A percentile compares a stretch with the other conserved stretches of the same genome.
Evolutionary conservation across 257 asterid species (phyloP).

Genomic region (Apocynum venetum): DNA sequence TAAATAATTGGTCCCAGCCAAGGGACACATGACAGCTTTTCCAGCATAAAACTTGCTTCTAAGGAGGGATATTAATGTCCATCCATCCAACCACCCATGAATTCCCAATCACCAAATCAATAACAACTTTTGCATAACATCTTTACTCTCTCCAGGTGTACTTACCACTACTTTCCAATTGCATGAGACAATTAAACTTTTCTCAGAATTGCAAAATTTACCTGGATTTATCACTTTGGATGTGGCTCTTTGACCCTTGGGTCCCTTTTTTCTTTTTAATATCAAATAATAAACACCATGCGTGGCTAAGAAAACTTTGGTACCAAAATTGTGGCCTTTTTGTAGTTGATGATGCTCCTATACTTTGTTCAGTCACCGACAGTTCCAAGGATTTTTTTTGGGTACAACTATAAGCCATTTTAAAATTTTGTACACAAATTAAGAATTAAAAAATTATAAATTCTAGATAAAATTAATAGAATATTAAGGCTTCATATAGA

Average conservation of each 20-base stretch:
- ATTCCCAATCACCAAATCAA: constrained; percentile 34
- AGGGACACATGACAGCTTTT: constrained; percentile 24
- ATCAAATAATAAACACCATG: background rate
- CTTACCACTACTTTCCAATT: constrained; percentile 8
- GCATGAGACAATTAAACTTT: constrained; percentile 26
- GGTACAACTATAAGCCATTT: background rate
- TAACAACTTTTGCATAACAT: constrained; percentile 8
- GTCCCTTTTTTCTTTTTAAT: background rate
- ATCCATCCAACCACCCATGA: constrained; percentile 31
- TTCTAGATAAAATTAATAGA: too few relatives aligned
- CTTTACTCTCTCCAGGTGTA: constrained; percentile 20
- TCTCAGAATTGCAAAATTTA: constrained; percentile 21
- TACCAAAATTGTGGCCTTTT: constrained; percentile 20
- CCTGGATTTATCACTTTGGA: constrained; percentile 10
- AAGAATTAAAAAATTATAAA: too few relatives aligned
- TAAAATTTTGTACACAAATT: too few relatives aligned
- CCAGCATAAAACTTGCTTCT: background rate
- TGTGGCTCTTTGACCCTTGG: background rate
- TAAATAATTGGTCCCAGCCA: constrained; percentile 4
- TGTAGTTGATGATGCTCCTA: background rate
- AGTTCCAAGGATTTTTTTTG: background rate
- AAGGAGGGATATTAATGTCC: constrained; percentile 32
- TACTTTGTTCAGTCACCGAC: constrained; percentile 18
- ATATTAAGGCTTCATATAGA: too few relatives aligned
- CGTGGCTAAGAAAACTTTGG: constrained; percentile 19